Conservation (phyloP, 2,329 filamentous ascomycete species). For the Hymenoscyphus occultus region DNA sequence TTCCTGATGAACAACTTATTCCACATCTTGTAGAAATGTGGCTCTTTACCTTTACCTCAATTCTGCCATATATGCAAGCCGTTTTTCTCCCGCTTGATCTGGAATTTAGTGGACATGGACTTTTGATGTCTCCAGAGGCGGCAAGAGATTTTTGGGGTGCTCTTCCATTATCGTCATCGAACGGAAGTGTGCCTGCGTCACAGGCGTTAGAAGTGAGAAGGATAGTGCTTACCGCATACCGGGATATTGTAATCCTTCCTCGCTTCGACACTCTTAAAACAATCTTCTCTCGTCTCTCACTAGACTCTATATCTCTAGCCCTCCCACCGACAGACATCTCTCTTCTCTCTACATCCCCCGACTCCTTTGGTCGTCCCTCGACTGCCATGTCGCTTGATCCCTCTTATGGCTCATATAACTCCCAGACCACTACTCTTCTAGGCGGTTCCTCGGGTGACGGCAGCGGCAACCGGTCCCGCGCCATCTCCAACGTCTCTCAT, state of each 20-base stretch:
- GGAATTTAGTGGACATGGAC: constrained; percentile 83
- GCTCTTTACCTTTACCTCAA: constrained; percentile 86
- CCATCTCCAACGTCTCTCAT: constrained; percentile 80
- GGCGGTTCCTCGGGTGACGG: constrained; percentile 51
- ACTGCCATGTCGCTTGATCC: constrained; percentile 75
- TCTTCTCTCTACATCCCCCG: constrained; percentile 46
- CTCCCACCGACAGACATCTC: constrained; percentile 42
- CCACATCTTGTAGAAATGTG: constrained; percentile 89
- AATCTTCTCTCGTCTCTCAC: constrained; percentile 83
- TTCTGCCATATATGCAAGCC: constrained; percentile 90
- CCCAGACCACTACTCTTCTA: constrained; percentile 73
- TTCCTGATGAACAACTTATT: constrained; percentile 84
- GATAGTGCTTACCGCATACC: constrained; percentile 81
- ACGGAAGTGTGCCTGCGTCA: constrained; percentile 43
- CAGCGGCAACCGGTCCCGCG: constrained; percentile 65
- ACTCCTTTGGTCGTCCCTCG: constrained; percentile 57
- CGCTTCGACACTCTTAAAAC: constrained; percentile 85
- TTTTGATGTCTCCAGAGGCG: constrained; percentile 73
- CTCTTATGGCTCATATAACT: constrained; percentile 74
- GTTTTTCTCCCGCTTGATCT: constrained; percentile 91
- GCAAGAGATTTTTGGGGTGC: constrained; percentile 89
- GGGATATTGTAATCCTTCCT: constrained; percentile 83
- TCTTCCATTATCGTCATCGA: constrained; percentile 47
- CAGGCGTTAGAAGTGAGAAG: constrained; percentile 79
- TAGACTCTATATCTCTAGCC: constrained; percentile 62